Base-by-base conservation (phyloP, 1,139 yeast species). In the Lodderomyces elongisporus region DNA sequence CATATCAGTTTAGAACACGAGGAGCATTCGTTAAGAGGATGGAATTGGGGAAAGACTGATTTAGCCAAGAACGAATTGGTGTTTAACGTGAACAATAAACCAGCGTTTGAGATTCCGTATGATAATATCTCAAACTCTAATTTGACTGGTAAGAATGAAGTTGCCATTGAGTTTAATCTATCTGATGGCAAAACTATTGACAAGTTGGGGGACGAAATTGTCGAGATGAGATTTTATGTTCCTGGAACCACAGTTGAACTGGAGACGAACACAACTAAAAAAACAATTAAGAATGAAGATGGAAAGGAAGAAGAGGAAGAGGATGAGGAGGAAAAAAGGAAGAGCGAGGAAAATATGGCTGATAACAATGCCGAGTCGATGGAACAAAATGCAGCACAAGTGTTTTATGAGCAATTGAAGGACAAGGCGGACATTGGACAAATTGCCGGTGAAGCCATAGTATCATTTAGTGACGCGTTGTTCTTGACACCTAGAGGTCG, bases 21-120 rank as follows among this genome's bases (percentile, higher is more conserved):
- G 49, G 97, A 91, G 49, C 98, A 91, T 57, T 84, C 96, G 4
- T 66, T 91, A 46, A 77, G 96, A 60, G 99, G 99, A 27, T 91
- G 98, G 98, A 91, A 91, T 58, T 91, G 98, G 98, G 99, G 99
- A 36, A 79, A 81, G 43, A 72, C 91, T 8, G 96, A 89, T 55
- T 76, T 93, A 56, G 95, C 95, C 10, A 77, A 96, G 53, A 85
- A 88, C 47, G 98, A 91, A 56, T 67, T 91, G 59, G 75, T 87
- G 21, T 89, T 93, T 60, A 79, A 80, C 37, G 80, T 89, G 23
- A 85, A 85, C 50, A 88, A 88, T 48, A 83, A 84, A 50, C 97
- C 98, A 2, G 77, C 83, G 14, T 91, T 91, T 58, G 98, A 91
- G 59, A 61, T 93, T 30, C 96, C 97, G 4, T 91, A 89, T 56